phyloP scores from a whole-genome alignment of 352 stramenopile species.

The Globisporangium nodosum region DNA sequence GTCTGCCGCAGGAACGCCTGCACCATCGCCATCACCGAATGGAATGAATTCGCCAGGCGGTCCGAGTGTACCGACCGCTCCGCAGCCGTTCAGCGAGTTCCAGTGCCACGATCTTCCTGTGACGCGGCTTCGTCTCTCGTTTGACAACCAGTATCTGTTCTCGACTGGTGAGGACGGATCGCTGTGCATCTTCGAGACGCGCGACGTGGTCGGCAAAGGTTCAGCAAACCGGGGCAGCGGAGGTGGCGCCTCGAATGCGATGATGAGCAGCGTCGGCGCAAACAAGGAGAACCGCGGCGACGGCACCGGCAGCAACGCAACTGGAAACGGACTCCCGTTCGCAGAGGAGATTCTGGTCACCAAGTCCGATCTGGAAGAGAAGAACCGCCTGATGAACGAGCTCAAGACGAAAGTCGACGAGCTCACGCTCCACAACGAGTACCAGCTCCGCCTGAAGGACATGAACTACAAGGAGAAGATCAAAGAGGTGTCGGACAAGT shows the following conservation, averaged over 20 bases:
- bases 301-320: slow-evolving; percentile 23
- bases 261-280: slow-evolving; percentile 23
- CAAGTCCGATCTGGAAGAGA: slow-evolving; percentile 92
- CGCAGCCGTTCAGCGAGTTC: slow-evolving; percentile 50
- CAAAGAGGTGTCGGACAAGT: slow-evolving; percentile 94
- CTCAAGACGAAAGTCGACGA: slow-evolving; percentile 94
- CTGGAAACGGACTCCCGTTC: slow-evolving; percentile 66
- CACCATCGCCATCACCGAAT: slow-evolving; percentile 7
- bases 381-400: slow-evolving; percentile 88
- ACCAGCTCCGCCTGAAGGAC: slow-evolving; percentile 92
- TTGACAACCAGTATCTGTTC: slow-evolving; percentile 91
- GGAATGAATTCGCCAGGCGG: slow-evolving; percentile 15
- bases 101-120: slow-evolving; percentile 79
- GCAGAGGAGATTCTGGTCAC: slow-evolving; percentile 93
- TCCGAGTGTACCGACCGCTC: slow-evolving; percentile 6
- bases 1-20: slow-evolving; percentile 4
- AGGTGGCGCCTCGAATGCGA: slow-evolving; percentile 19
- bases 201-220: slow-evolving; percentile 48
- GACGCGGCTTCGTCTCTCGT: slow-evolving; percentile 65
- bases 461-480: slow-evolving; percentile 96
- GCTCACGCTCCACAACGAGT: slow-evolving; percentile 92
- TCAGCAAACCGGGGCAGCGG: slow-evolving; percentile 20
- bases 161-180: slow-evolving; percentile 90
- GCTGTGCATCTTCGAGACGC: slow-evolving; percentile 88
- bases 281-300: slow-evolving; percentile 20